Evolutionary conservation across 192 early-diverging fungal genomes (phyloP).

Genomic region (Coemansia sp.): DNA sequence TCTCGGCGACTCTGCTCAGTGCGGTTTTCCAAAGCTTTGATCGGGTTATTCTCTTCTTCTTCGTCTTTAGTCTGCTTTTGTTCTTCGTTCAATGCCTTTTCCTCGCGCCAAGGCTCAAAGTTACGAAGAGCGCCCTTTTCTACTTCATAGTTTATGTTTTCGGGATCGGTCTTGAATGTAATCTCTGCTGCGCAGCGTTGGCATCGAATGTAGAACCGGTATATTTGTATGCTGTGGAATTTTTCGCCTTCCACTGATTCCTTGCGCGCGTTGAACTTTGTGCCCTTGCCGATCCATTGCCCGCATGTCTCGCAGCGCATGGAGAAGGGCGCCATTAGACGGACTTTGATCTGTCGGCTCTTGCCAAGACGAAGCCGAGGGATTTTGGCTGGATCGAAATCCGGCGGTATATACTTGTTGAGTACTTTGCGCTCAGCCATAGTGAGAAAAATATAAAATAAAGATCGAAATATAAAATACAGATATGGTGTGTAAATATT

Average conservation of each 20-base stretch:
- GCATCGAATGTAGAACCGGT: slow-evolving; percentile 85
- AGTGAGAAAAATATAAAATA: slow-evolving; percentile 6
- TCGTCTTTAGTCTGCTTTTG: slow-evolving; percentile 62
- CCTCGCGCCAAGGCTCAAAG: slow-evolving; percentile 93
- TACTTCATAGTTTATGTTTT: slow-evolving; percentile 92
- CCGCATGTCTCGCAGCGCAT: slow-evolving; percentile 97
- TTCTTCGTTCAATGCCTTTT: slow-evolving; percentile 64
- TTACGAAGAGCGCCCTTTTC: slow-evolving; percentile 93
- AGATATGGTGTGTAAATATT: neutral
- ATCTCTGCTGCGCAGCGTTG: slow-evolving; percentile 96
- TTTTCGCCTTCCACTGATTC: slow-evolving; percentile 62
- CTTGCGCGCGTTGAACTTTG: slow-evolving; percentile 98
- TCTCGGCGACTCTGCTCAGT: slow-evolving; percentile 93
- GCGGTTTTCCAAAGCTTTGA: slow-evolving; percentile 93
- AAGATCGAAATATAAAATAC: neutral
- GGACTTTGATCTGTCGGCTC: slow-evolving; percentile 91
- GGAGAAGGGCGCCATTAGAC: slow-evolving; percentile 97
- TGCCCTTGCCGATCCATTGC: slow-evolving; percentile 97
- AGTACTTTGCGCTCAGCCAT: slow-evolving; percentile 95
- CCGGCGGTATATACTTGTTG: slow-evolving; percentile 96
- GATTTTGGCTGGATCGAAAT: slow-evolving; percentile 96
- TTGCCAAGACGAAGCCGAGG: slow-evolving; percentile 80
- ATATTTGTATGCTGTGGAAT: slow-evolving; percentile 77
- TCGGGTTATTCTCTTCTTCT: slow-evolving; percentile 91
- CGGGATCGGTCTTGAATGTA: slow-evolving; percentile 97